phyloP scores from a whole-genome alignment of 352 stramenopile genomes.

The Phytophthora parvispora region DNA sequence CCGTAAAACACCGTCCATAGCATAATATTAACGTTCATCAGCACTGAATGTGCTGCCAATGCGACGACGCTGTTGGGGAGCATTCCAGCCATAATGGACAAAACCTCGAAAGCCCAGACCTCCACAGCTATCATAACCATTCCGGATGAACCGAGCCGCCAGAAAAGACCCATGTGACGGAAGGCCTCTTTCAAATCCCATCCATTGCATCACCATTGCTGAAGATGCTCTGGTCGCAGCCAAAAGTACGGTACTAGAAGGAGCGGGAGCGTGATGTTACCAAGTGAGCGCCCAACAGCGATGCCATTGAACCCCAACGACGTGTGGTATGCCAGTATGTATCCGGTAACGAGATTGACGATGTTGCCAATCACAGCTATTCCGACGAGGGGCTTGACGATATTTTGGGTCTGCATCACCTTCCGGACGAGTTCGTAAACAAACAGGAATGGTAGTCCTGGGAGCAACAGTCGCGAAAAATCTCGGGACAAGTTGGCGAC shows the following conservation, averaged over 20 bases:
- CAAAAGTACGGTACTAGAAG: constrained; percentile 62
- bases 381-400: constrained; percentile 74
- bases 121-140: constrained; percentile 73
- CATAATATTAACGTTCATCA: constrained; percentile 67
- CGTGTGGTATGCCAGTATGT: constrained; percentile 78
- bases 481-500: constrained; percentile 61
- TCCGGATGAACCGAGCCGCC: constrained; percentile 49
- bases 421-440: constrained; percentile 85
- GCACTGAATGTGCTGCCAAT: constrained; percentile 60
- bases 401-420: constrained; percentile 77
- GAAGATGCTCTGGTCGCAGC: constrained; percentile 31
- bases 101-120: constrained; percentile 68
- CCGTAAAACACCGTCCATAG: constrained; percentile 71
- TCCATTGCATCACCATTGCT: constrained; percentile 44
- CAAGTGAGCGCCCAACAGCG: constrained; percentile 63
- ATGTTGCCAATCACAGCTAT: constrained; percentile 68
- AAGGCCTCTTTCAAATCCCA: constrained; percentile 40
- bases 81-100: constrained; percentile 54
- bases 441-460: constrained; percentile 74
- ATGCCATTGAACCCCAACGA: constrained; percentile 74
- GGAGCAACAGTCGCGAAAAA: constrained; percentile 68
- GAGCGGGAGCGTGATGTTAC: constrained; percentile 50
- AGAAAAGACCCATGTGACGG: constrained; percentile 43
- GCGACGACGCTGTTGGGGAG: constrained; percentile 55
- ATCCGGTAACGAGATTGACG: constrained; percentile 67